Percentiles rank a stretch among this genome's conserved stretches.
phyloP scores from a whole-genome alignment of 345 rosid species.

The Rhodamnia argentea region DNA sequence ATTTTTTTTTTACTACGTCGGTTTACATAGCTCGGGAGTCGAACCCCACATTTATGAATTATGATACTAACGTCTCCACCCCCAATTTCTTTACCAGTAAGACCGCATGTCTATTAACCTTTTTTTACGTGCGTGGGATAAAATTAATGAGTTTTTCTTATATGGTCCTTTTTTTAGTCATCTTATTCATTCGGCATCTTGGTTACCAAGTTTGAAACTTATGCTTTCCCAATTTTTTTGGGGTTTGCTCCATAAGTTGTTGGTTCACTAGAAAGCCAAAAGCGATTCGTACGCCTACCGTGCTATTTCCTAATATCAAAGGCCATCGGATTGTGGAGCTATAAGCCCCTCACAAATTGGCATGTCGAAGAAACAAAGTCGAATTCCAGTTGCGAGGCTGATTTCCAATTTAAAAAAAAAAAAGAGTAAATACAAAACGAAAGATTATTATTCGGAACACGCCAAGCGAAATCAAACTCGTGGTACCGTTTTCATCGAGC shows the following conservation, averaged over 20 bases:
- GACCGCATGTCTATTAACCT: too few species aligned
- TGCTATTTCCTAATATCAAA: background rate
- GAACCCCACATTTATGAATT: too few species aligned
- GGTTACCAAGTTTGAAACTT: background rate
- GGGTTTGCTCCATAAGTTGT: background rate
- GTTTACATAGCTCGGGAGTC: too few species aligned
- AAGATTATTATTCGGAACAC: background rate
- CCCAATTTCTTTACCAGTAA: too few species aligned
- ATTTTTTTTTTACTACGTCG: too few species aligned
- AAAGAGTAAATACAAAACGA: accelerated
- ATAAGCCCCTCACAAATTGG: background rate
- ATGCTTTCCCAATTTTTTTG: background rate
- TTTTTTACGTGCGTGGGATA: too few species aligned
- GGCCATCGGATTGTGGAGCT: too few species aligned
- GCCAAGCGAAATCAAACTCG: background rate
- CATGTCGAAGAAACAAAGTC: background rate
- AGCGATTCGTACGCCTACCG: background rate
- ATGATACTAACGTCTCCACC: too few species aligned
- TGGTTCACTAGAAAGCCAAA: background rate
- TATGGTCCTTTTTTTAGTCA: background rate
- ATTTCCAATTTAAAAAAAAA: background rate
- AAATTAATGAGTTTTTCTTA: background rate
- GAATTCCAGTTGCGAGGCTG: background rate
- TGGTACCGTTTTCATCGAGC: background rate
- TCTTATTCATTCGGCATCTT: background rate